Conservation (phyloP, 805 yeast genomes). For the Schwanniomyces occidentalis region DNA sequence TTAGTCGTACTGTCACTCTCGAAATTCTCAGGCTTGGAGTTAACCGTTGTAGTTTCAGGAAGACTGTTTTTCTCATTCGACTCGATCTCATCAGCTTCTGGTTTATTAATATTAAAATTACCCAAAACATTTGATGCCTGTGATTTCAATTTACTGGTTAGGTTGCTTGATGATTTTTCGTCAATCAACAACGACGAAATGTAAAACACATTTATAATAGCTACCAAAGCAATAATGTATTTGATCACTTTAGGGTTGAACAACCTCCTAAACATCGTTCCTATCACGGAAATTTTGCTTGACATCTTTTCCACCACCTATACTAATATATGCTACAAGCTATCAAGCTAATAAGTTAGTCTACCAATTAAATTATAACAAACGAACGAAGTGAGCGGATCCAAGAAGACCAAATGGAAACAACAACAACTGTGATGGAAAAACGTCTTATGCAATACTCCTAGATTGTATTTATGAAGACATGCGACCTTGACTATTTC, state of each 20-base stretch:
- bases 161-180: conserved; percentile 10
- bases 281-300: conserved; percentile 3
- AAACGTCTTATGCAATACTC: too few relatives aligned
- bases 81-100: conserved; percentile 2
- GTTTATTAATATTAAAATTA: conserved; percentile 7
- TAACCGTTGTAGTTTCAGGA: conserved; percentile 6
- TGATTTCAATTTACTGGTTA: conserved; percentile 10
- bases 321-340: too few relatives aligned
- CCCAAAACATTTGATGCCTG: conserved; percentile 15
- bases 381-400: too few relatives aligned
- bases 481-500: too few relatives aligned
- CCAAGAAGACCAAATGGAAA: background rate
- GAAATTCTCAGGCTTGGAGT: conserved; percentile 4
- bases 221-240: conserved; percentile 16
- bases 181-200: conserved; percentile 16
- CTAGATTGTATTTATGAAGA: too few relatives aligned
- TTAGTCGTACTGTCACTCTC: conserved; percentile 1
- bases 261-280: conserved; percentile 11
- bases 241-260: conserved; percentile 15
- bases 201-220: conserved; percentile 17
- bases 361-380: too few relatives aligned
- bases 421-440: too few relatives aligned
- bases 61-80: background rate
- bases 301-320: conserved; percentile 1
- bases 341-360: too few relatives aligned